Base-by-base conservation (phyloP, 768 basidiomycete genomes). In the Boletus subcaerulescens region DNA sequence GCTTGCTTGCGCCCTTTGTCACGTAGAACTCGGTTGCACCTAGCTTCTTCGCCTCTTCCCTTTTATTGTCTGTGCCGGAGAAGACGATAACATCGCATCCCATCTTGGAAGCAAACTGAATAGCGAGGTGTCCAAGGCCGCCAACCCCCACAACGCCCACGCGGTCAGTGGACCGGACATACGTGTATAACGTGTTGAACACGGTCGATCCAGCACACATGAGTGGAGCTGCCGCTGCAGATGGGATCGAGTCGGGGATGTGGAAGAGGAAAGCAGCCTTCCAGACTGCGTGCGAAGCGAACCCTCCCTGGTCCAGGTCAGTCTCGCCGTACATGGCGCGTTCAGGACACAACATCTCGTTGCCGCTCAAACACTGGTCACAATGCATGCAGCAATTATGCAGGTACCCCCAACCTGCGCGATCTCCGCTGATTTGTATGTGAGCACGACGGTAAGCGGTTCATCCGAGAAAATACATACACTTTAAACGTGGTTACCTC, bases 141-240 rank as follows among this genome's bases (percentile, higher is more conserved):
- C 74, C 74, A 22, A 76, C 10, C 0, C 72, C 73, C 4, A 73
- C 57, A 2, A 74, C 50, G 0, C 70, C 71, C 3, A 76, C 69
- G 9, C 73, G 66, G 41, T 73, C 70, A 9, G 71, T 66, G 12
- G 67, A 48, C 3, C 56, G 67, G 22, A 71, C 61, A 29, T 64
- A 56, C 46, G 61, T 51, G 35, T 68, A 36, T 57, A 70, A 33
- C 4, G 66, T 64, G 31, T 66, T 40, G 56, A 71, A 73, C 48
- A 29, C 70, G 29, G 74, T 69, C 8, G 69, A 62, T 13, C 73
- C 73, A 17, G 65, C 73, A 32, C 74, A 76, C 68, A 75, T 72
- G 42, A 75, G 64, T 11, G 72, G 73, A 6, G 69, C 71, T 5
- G 74, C 72, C 2, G 56, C 51, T 11, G 63, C 62, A 26, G 72